phyloP scores from a whole-genome alignment of 306 rosid genomes.

The Fragaria nilgerrensis region DNA sequence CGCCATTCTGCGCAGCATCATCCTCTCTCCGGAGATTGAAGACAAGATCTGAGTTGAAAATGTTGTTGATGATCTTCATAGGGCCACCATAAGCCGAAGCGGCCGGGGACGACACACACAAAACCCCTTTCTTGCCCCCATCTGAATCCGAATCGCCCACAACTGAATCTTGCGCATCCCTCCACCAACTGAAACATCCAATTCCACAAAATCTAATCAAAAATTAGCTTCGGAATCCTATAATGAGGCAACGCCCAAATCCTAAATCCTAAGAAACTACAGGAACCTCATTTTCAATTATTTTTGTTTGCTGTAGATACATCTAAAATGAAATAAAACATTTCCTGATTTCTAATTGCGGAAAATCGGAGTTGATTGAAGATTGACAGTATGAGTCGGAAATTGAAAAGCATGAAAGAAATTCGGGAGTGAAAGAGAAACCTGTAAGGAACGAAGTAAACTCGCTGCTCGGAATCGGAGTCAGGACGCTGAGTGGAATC shows the following conservation, averaged over 20 bases:
- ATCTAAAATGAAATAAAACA: not conserved
- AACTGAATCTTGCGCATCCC: conserved; percentile 75
- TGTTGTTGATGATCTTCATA: conserved; percentile 82
- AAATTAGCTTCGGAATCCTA: not conserved
- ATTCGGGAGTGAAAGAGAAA: conserved; percentile 21
- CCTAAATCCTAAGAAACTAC: conserved; percentile 18
- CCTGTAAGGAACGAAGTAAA: conserved; percentile 96
- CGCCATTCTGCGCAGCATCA: conserved; percentile 44
- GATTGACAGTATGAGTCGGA: not conserved
- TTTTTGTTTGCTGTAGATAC: not conserved
- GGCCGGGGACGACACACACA: conserved; percentile 47
- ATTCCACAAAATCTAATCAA: conserved; percentile 13
- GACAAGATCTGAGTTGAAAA: conserved; percentile 79
- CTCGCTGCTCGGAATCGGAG: conserved; percentile 60
- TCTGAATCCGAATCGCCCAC: conserved; percentile 53
- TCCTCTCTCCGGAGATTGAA: conserved; percentile 79
- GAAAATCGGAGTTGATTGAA: not conserved
- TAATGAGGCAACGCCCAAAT: conserved; percentile 44
- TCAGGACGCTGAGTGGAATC: conserved; percentile 45
- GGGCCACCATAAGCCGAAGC: conserved; percentile 72
- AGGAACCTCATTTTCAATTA: not conserved
- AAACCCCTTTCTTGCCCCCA: conserved; percentile 60
- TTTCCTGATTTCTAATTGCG: not conserved
- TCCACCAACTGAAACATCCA: conserved; percentile 90
- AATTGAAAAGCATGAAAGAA: not conserved